phyloP scores from a whole-genome alignment of 129 eudicot species.

The Centella asiatica region DNA sequence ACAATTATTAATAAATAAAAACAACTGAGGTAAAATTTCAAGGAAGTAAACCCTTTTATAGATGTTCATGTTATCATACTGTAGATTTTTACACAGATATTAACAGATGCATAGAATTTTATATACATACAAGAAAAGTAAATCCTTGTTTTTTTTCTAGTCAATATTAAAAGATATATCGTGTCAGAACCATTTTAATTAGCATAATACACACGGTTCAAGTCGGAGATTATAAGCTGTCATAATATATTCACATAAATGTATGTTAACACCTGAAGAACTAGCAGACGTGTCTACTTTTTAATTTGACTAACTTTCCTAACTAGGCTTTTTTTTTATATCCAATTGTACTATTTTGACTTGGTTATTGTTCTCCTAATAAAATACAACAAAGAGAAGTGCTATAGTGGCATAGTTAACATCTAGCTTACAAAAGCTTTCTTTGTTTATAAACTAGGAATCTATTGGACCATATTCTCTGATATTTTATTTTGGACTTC shows the following conservation, averaged over 20 bases:
- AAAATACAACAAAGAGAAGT: not conserved
- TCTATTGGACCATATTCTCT: not conserved
- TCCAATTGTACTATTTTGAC: not conserved
- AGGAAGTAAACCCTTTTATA: not conserved
- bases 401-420: not conserved
- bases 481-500: too few relatives aligned
- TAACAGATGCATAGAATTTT: too few relatives aligned
- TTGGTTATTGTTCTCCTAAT: too few relatives aligned
- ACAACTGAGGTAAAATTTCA: too few relatives aligned
- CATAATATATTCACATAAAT: not conserved
- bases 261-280: too few relatives aligned
- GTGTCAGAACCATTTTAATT: too few relatives aligned
- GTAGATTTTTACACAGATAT: too few relatives aligned
- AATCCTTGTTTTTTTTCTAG: not conserved
- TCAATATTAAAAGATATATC: not conserved
- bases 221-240: not conserved
- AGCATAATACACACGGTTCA: too few relatives aligned
- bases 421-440: too few relatives aligned
- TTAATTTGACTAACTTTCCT: not conserved
- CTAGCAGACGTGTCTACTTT: not conserved
- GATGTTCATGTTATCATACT: not conserved
- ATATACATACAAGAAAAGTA: not conserved
- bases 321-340: too few relatives aligned
- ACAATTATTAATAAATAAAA: too few relatives aligned
- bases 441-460: not conserved